phyloP scores from a whole-genome alignment of 1,284 basidiomycete genomes.

The Tausonia pullulans region DNA sequence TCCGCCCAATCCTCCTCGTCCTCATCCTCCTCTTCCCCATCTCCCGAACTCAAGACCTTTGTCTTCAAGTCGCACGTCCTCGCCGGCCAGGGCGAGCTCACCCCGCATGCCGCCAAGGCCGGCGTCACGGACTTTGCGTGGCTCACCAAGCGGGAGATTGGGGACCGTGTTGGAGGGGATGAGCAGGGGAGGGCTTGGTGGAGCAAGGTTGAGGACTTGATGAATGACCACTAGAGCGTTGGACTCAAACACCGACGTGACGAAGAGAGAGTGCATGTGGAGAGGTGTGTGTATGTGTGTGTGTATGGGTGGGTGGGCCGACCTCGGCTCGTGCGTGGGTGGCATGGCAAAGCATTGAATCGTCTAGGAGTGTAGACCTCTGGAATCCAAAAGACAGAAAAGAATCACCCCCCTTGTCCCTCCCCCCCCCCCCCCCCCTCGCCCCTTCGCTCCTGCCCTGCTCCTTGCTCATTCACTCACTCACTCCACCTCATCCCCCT shows the following conservation, averaged over 20 bases:
- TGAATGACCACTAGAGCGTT: conserved; percentile 9
- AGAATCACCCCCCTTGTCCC: no score
- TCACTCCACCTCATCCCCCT: no score
- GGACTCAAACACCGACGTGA: not conserved
- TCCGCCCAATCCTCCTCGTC: not conserved
- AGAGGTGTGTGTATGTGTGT: not conserved
- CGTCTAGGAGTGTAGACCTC: no score
- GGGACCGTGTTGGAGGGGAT: not conserved
- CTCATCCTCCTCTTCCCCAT: not conserved
- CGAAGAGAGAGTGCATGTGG: not conserved
- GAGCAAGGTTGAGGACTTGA: conserved; percentile 2
- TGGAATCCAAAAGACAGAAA: no score
- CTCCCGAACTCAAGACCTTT: conserved; percentile 2
- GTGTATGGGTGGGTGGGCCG: no score
- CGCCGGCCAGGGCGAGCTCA: conserved; percentile 5
- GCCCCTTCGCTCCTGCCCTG: no score
- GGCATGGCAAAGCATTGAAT: no score
- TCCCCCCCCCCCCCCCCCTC: no score
- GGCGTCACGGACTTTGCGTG: conserved; percentile 5
- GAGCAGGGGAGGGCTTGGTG: conserved; percentile 9
- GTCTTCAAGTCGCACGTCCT: conserved; percentile 15
- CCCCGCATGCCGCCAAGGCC: not conserved
- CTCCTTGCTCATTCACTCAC: no score
- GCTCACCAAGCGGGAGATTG: conserved; percentile 15
- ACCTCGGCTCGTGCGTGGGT: no score